Conservation (phyloP, 176 grass and related monocot species). For the Aegilops tauschii region DNA sequence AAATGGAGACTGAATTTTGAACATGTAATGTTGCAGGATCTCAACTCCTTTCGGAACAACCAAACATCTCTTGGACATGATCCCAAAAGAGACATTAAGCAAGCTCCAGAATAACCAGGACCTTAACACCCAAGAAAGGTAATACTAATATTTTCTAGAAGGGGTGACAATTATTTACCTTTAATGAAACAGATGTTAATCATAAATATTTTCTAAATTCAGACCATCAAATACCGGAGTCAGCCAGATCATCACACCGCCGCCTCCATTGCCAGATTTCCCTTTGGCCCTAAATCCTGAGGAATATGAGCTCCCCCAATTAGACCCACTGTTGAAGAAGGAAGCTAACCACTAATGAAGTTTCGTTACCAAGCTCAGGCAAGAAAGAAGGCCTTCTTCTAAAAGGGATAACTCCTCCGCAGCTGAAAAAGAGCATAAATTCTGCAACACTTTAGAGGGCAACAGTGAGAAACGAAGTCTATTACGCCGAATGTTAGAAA, state of each 20-base stretch:
- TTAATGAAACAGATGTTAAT: constrained; percentile 13
- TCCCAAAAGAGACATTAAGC: constrained; percentile 67
- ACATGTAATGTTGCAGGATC: constrained; percentile 44
- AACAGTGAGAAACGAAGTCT: not conserved
- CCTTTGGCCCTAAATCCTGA: constrained; percentile 64
- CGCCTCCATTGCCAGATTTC: constrained; percentile 67
- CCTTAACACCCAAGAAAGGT: constrained; percentile 72
- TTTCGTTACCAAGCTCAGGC: constrained; percentile 8
- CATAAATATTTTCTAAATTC: constrained; percentile 26
- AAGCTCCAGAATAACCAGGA: constrained; percentile 60
- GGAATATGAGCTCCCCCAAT: constrained; percentile 74
- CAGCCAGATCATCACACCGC: constrained; percentile 42
- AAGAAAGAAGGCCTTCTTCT: constrained; percentile 10
- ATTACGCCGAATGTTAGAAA: not conserved
- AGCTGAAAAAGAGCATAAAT: constrained; percentile 10
- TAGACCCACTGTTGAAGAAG: constrained; percentile 52
- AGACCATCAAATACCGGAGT: not conserved
- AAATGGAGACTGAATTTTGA: not conserved
- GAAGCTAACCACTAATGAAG: constrained; percentile 30
- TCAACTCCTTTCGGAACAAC: constrained; percentile 74
- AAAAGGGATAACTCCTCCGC: not conserved
- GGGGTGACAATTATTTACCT: not conserved
- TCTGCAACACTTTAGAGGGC: not conserved
- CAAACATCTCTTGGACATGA: constrained; percentile 71
- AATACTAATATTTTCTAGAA: constrained; percentile 16